Conservation (phyloP, 1,139 yeast genomes). For the Sugiyamaella castrensis region DNA sequence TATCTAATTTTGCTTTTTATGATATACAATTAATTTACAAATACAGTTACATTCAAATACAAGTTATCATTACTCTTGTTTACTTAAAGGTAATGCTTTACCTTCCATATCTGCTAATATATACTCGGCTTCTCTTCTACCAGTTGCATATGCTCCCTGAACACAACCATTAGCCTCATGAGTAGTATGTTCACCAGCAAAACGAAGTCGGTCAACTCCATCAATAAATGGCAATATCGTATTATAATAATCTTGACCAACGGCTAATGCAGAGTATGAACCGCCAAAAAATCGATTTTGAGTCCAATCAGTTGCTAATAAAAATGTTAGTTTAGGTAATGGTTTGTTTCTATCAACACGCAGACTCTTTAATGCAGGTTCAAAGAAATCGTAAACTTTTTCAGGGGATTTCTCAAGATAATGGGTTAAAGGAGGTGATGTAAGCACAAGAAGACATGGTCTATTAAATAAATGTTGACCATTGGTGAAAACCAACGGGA, state of each 20-base stretch:
- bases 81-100: slow-evolving; percentile 5
- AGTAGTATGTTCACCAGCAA: slow-evolving; percentile 80
- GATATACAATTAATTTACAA: too few relatives aligned
- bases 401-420: slow-evolving; percentile 45
- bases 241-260: slow-evolving; percentile 67
- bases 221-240: slow-evolving; percentile 52
- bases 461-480: slow-evolving; percentile 35
- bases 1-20: too few relatives aligned
- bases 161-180: slow-evolving; percentile 78
- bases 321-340: slow-evolving; percentile 46
- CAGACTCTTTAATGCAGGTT: slow-evolving; percentile 42
- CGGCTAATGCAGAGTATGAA: slow-evolving; percentile 65
- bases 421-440: slow-evolving; percentile 49
- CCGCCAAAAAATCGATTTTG: slow-evolving; percentile 66
- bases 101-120: slow-evolving; percentile 11
- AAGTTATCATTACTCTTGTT: too few relatives aligned
- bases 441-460: slow-evolving; percentile 24
- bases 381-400: slow-evolving; percentile 44
- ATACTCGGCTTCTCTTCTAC: slow-evolving; percentile 57
- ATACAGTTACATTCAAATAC: too few relatives aligned
- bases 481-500: slow-evolving; percentile 52
- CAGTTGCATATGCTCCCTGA: slow-evolving; percentile 78
- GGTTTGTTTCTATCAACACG: slow-evolving; percentile 24
- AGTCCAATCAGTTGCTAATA: slow-evolving; percentile 66
- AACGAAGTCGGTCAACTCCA: slow-evolving; percentile 57